These are phyloP conservation scores for Immersiporthe knoxdaviesiana DNA, from an alignment of 2,329 filamentous ascomycete genomes.

Conservation along the genomic window DNA sequence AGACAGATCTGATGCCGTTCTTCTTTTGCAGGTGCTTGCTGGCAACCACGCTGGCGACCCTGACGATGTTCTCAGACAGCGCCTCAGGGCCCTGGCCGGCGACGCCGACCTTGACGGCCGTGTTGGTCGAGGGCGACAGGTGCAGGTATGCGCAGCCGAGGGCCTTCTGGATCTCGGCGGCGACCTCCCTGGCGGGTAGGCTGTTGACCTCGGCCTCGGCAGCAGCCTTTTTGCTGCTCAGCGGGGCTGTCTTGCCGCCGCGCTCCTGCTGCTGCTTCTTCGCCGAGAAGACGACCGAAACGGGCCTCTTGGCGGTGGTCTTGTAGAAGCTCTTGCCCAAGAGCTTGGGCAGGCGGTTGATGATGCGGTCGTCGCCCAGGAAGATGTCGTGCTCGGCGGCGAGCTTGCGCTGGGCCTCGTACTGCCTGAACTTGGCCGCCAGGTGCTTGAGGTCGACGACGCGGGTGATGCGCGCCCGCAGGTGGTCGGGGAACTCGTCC, in stretches of 20 bases:
- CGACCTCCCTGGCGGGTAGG: slow-evolving; percentile 67
- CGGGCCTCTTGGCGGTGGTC: slow-evolving; percentile 77
- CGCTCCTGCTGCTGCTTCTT: slow-evolving; percentile 58
- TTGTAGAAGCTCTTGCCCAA: slow-evolving; percentile 96
- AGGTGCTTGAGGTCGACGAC: slow-evolving; percentile 85
- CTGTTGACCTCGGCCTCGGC: slow-evolving; percentile 45
- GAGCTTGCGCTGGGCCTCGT: slow-evolving; percentile 84
- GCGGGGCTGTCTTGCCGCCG: slow-evolving; percentile 53
- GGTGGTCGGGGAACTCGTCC: slow-evolving; percentile 68
- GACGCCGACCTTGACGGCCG: slow-evolving; percentile 77
- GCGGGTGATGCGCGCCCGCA: slow-evolving; percentile 70
- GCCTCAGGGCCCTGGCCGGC: slow-evolving; percentile 75
- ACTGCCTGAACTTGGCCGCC: slow-evolving; percentile 80
- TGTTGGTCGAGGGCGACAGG: slow-evolving; percentile 77
- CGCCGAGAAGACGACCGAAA: slow-evolving; percentile 72
- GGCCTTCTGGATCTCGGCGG: slow-evolving; percentile 79
- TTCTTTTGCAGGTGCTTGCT: slow-evolving; percentile 84
- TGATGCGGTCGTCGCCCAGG: slow-evolving; percentile 86
- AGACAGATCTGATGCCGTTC: slow-evolving; percentile 81
- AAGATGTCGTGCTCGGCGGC: slow-evolving; percentile 89
- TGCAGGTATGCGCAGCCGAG: slow-evolving; percentile 78
- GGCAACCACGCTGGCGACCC: slow-evolving; percentile 69
- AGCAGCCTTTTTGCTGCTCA: slow-evolving; percentile 55
- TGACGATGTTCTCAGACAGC: slow-evolving; percentile 78
- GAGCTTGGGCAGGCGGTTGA: slow-evolving; percentile 70